These are phyloP conservation scores for Neopestalotiopsis sp. DNA, from an alignment of 2,329 filamentous ascomycete genomes.

Conservation along the genomic window DNA sequence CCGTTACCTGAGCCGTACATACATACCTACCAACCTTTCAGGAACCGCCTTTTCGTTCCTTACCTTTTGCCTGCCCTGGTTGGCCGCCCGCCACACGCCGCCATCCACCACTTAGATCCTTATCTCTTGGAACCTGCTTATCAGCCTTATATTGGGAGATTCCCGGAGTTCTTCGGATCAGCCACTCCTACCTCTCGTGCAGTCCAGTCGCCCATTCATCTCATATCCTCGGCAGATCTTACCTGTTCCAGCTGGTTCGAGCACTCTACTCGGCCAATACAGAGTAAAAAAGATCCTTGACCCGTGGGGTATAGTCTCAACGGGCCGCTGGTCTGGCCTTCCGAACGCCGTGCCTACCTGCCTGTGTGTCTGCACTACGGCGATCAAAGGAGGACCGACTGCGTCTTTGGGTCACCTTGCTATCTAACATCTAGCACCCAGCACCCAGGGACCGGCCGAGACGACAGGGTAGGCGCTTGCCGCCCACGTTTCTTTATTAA, in stretches of 20 bases:
- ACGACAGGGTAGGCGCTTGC: conserved; percentile 10
- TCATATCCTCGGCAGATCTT: conserved; percentile 25
- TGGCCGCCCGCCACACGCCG: conserved; percentile 11
- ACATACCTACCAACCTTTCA: neutral
- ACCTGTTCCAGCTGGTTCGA: conserved; percentile 16
- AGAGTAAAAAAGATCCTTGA: conserved; percentile 20
- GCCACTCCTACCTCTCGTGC: conserved; percentile 22
- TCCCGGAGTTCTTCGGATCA: conserved; percentile 28
- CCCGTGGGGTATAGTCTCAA: conserved; percentile 18
- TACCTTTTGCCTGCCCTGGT: neutral
- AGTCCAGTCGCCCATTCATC: conserved; percentile 24
- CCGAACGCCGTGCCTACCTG: neutral
- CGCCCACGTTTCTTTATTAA: conserved; percentile 22
- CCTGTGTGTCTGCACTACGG: neutral
- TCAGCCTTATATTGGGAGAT: conserved; percentile 24
- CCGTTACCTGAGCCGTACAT: neutral
- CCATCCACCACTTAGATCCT: conserved; percentile 29
- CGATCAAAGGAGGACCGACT: neutral
- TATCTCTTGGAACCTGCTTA: conserved; percentile 30
- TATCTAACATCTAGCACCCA: neutral
- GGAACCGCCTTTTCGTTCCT: too few relatives aligned
- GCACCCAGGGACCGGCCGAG: neutral
- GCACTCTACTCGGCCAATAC: conserved; percentile 17
- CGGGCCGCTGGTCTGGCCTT: conserved; percentile 9
- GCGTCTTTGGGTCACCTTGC: neutral